Evolutionary conservation across 176 grass and related monocot species (phyloP), one percentile per base, ranked within the genome.

Genomic region (Leersia perrieri): DNA sequence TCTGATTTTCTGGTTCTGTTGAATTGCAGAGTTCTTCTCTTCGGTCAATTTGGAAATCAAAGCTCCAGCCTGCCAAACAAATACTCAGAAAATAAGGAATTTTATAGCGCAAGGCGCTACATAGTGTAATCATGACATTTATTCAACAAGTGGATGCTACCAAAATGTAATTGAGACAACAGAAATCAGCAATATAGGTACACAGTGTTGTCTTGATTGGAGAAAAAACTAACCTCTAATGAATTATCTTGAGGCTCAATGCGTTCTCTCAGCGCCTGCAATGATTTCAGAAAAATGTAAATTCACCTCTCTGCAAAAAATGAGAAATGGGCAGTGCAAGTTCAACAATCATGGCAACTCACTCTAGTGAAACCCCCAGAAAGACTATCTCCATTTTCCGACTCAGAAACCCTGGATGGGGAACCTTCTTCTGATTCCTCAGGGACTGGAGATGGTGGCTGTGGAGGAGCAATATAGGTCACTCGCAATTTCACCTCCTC

Each of bases 391-490:
- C 69, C 79, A 28, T 86, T 81, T 90, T 93, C 90, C 78, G 71
- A 85, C 80, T 91, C 88, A 71, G 80, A 91, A 84, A 62, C 77
- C 81, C 88, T 93, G 39, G 91, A 83, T 27, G 91, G 90, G 34
- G 91, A 93, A 38, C 94, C 86, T 86, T 93, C 94, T 76, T 97
- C 94, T n/a, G 89, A 93, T 80, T 93, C 94, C 85, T 97, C 88
- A 2, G 86, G 89, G 78, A 97, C 91, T 39, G 91, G 94, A 76
- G 94, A 97, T 28, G 94, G 94, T 87, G 91, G 91, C 69, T 93
- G 91, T 67, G 94, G 88, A 83, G 94, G 88, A 83, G 94, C 81
- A 76, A 92, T 83, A 89, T 93, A 97, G 58, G 75, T 77, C 67
- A 97, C 94, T 45, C 86, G 83, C 84, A 93, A 76, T 75, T 90